Conservation (phyloP, 176 grass and related monocot species). For the Lolium perenne region DNA sequence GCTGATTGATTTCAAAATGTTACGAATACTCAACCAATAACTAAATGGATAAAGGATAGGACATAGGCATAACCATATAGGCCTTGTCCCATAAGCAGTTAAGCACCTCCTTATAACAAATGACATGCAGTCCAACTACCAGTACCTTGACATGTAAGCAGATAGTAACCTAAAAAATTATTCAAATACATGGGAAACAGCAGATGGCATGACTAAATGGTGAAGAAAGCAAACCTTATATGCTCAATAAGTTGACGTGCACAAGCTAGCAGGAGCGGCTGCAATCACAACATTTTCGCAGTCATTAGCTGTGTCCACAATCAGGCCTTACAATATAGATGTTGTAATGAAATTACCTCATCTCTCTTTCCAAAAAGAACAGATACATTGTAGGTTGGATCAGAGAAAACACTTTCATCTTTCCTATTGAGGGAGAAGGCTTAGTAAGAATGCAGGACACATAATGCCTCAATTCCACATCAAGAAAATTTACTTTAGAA, state of each 20-base stretch:
- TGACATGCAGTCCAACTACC: not conserved
- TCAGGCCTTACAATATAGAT: conserved; percentile 15
- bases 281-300: conserved; percentile 41
- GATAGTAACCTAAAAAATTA: not conserved
- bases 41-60: not conserved
- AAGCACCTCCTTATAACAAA: not conserved
- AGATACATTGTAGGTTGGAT: conserved; percentile 84
- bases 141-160: conserved; percentile 6
- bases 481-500: too few species aligned
- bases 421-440: conserved; percentile 56
- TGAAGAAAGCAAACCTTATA: conserved; percentile 70
- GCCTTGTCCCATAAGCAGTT: not conserved
- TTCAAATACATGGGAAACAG: not conserved
- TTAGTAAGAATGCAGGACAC: conserved; percentile 16
- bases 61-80: not conserved
- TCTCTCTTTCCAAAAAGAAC: conserved; percentile 98
- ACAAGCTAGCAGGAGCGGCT: conserved; percentile 81
- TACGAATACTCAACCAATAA: not conserved
- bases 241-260: conserved; percentile 90
- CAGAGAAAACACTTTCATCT: conserved; percentile 84
- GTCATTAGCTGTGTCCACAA: conserved; percentile 26
- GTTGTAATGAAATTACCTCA: conserved; percentile 56
- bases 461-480: not conserved
- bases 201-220: not conserved
- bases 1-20: not conserved